Evolutionary conservation across 1,139 yeast genomes (phyloP).

Genomic region (Saccharomyces hybrid): DNA sequence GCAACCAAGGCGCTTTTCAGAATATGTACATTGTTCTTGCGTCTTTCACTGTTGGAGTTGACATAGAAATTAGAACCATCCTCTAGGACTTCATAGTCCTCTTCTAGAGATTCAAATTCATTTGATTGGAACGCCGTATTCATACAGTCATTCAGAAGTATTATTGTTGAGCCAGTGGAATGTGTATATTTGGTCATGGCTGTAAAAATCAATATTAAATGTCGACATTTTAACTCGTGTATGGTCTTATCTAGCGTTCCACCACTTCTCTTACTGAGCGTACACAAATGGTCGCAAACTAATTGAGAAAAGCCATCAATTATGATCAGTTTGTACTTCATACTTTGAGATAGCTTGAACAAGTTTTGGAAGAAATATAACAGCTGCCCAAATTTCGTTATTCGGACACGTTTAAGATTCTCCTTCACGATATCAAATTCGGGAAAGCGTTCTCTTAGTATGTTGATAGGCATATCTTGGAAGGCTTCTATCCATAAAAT

Average conservation of each 20-base stretch:
- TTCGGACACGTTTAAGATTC: conserved; percentile 10
- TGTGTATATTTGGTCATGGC: conserved; percentile 27
- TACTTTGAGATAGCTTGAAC: conserved; percentile 1
- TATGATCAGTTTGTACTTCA: conserved; percentile 17
- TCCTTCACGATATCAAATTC: not conserved
- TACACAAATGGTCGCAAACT: conserved; percentile 23
- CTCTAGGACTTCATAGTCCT: conserved; percentile 15
- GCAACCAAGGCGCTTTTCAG: conserved; percentile 29
- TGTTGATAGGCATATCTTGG: conserved; percentile 12
- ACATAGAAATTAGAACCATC: conserved; percentile 23
- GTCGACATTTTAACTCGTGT: conserved; percentile 26
- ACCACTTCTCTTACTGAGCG: conserved; percentile 7
- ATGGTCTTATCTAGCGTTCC: conserved; percentile 5
- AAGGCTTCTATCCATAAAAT: conserved; percentile 27
- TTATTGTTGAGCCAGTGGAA: conserved; percentile 16
- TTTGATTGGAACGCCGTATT: conserved; percentile 25
- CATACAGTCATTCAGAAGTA: conserved; percentile 29
- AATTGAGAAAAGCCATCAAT: conserved; percentile 30
- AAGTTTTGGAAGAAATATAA: conserved; percentile 22
- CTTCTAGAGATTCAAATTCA: conserved; percentile 12
- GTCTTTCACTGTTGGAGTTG: conserved; percentile 8
- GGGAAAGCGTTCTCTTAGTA: not conserved
- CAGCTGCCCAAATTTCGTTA: conserved; percentile 24
- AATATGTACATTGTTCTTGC: conserved; percentile 12
- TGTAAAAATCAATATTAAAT: conserved; percentile 22